Conservation (phyloP, 2,329 filamentous ascomycete species). For the Plenodomus lindquistii region DNA sequence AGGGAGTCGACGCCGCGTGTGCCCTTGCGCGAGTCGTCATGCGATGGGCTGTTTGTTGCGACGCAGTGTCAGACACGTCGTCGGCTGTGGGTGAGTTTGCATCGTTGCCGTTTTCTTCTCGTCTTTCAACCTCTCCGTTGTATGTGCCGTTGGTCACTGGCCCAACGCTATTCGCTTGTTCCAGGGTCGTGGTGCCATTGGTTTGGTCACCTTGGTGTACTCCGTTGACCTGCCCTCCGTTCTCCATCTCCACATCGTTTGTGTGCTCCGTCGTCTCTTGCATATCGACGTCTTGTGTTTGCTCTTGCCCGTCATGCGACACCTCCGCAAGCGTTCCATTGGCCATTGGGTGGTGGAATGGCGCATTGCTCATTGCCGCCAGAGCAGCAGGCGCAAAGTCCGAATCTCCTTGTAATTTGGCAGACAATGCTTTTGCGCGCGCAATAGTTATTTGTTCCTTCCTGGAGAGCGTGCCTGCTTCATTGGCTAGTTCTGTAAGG, state of each 20-base stretch:
- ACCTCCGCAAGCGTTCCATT: constrained; percentile 12
- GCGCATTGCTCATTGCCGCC: constrained; percentile 51
- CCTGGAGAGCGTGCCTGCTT: constrained; percentile 72
- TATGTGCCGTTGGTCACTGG: constrained; percentile 28
- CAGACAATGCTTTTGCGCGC: constrained; percentile 74
- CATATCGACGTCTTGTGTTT: constrained; percentile 12
- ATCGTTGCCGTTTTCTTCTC: constrained; percentile 29
- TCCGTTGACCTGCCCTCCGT: constrained; percentile 23
- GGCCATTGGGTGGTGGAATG: constrained; percentile 20
- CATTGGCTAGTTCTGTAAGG: constrained; percentile 69
- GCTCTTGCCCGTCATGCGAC: constrained; percentile 13
- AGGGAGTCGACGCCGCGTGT: constrained; percentile 47
- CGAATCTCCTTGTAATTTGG: constrained; percentile 74
- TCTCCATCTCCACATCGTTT: constrained; percentile 36
- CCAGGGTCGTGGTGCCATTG: constrained; percentile 12
- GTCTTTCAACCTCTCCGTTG: constrained; percentile 12
- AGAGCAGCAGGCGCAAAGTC: constrained; percentile 63
- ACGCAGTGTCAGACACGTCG: constrained; percentile 49
- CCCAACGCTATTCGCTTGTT: constrained; percentile 21
- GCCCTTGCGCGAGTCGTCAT: constrained; percentile 61
- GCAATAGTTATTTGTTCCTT: constrained; percentile 74
- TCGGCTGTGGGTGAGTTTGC: constrained; percentile 29
- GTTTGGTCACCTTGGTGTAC: constrained; percentile 6
- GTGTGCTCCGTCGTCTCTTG: constrained; percentile 15
- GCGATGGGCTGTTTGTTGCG: constrained; percentile 51